Conservation (phyloP, 495 filamentous ascomycete species). For the Neurospora sp. region DNA sequence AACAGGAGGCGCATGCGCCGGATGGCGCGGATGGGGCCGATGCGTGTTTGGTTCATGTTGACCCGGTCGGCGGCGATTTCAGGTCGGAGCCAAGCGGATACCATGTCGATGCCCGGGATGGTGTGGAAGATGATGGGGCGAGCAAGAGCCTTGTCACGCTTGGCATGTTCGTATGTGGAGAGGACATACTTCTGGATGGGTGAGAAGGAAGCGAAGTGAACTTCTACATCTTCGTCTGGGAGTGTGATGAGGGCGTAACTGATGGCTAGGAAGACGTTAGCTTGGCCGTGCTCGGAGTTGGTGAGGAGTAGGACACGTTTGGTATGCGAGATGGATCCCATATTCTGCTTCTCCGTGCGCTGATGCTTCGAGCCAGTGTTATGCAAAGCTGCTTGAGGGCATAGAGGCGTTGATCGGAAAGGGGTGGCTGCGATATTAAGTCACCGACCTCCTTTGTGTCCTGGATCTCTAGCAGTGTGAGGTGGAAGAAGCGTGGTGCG, state of each 20-base stretch:
- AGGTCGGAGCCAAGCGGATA: slow-evolving; percentile 27
- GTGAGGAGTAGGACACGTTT: slow-evolving; percentile 40
- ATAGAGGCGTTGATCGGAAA: background rate
- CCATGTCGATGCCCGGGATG: slow-evolving; percentile 33
- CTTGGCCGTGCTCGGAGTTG: slow-evolving; percentile 46
- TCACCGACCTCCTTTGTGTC: background rate
- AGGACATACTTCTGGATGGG: slow-evolving; percentile 20
- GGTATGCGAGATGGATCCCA: slow-evolving; percentile 10
- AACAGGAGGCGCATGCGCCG: slow-evolving; percentile 18
- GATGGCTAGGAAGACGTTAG: slow-evolving; percentile 45
- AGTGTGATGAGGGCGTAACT: slow-evolving; percentile 38
- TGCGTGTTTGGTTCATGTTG: background rate
- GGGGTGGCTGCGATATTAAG: background rate
- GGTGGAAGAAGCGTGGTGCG: background rate
- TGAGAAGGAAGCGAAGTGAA: slow-evolving; percentile 45
- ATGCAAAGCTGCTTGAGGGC: background rate
- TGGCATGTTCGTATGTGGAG: slow-evolving; percentile 9
- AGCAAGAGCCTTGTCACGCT: slow-evolving; percentile 17
- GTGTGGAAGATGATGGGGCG: slow-evolving; percentile 23
- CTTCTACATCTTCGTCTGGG: slow-evolving; percentile 24
- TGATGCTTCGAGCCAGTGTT: background rate
- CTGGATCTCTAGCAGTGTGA: background rate
- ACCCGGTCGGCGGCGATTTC: slow-evolving; percentile 6
- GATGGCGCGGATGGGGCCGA: slow-evolving; percentile 21
- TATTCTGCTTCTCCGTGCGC: background rate